Percentiles rank a stretch among this genome's conserved stretches.
phyloP scores from a whole-genome alignment of 495 filamentous ascomycete genomes.

The Trichoderma reesei region DNA sequence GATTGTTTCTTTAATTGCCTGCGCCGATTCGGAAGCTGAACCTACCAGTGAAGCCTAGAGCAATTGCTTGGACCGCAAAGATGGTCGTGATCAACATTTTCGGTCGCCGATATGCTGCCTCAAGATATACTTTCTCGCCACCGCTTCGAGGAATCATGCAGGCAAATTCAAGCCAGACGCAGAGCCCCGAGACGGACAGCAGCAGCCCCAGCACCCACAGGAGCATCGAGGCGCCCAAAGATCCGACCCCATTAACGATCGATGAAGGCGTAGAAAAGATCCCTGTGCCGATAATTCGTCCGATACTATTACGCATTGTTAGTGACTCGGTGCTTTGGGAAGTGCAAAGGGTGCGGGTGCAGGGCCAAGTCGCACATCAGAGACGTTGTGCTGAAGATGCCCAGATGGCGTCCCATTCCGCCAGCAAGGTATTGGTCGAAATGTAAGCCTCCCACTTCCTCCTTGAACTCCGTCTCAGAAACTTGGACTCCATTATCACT shows the following conservation, averaged over 20 bases:
- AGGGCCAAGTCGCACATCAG: background rate
- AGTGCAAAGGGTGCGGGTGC: too few species aligned
- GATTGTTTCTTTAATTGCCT: background rate
- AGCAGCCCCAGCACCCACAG: slow-evolving; percentile 57
- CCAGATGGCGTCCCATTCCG: slow-evolving; percentile 1
- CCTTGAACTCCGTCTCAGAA: background rate
- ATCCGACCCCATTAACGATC: slow-evolving; percentile 27
- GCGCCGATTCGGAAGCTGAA: background rate
- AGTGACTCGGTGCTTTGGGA: background rate
- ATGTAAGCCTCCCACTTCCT: background rate
- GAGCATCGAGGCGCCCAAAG: slow-evolving; percentile 30
- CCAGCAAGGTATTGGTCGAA: background rate
- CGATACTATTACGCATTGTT: background rate
- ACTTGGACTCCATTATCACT: background rate
- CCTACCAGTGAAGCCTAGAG: slow-evolving; percentile 59
- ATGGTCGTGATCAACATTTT: slow-evolving; percentile 60
- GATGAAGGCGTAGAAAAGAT: slow-evolving; percentile 17
- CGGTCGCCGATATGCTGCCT: slow-evolving; percentile 61
- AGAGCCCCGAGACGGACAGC: slow-evolving; percentile 49
- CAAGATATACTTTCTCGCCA: slow-evolving; percentile 68
- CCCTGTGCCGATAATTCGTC: slow-evolving; percentile 7
- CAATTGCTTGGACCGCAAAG: slow-evolving; percentile 55
- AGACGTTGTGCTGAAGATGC: background rate
- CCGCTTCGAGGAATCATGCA: slow-evolving; percentile 64
- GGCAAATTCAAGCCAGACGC: slow-evolving; percentile 57